Evolutionary conservation across 306 rosid species (phyloP).

Genomic region (Cicer bijugum): DNA sequence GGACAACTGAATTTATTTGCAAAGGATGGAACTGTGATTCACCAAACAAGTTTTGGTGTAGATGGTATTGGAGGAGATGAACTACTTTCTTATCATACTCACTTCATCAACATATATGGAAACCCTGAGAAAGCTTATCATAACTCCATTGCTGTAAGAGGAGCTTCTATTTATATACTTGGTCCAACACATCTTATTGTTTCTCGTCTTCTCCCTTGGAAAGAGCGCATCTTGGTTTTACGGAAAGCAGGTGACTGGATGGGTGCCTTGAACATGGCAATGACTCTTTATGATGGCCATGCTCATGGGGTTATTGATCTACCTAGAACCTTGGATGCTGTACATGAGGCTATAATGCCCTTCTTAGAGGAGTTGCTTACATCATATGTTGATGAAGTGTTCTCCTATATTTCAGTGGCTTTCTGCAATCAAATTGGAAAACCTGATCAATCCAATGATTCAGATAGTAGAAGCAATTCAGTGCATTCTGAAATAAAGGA

Average conservation of each 20-base stretch:
- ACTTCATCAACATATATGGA: slow-evolving; percentile 74
- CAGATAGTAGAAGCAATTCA: slow-evolving; percentile 56
- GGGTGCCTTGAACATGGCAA: slow-evolving; percentile 96
- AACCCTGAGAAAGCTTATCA: slow-evolving; percentile 96
- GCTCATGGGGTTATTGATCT: slow-evolving; percentile 95
- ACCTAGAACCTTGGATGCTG: slow-evolving; percentile 88
- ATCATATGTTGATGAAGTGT: slow-evolving; percentile 93
- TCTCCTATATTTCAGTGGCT: slow-evolving; percentile 93
- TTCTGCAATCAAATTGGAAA: slow-evolving; percentile 87
- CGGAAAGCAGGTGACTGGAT: slow-evolving; percentile 97
- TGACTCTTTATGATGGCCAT: slow-evolving; percentile 92
- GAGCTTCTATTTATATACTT: slow-evolving; percentile 89
- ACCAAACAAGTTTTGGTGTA: slow-evolving; percentile 76
- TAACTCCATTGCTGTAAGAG: slow-evolving; percentile 84
- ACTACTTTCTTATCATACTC: slow-evolving; percentile 81
- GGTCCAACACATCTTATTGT: slow-evolving; percentile 79
- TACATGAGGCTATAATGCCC: slow-evolving; percentile 91
- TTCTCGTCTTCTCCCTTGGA: slow-evolving; percentile 98
- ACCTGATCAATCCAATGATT: slow-evolving; percentile 55
- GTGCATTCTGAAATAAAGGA: slow-evolving; percentile 86
- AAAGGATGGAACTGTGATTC: slow-evolving; percentile 90
- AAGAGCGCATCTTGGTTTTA: slow-evolving; percentile 84
- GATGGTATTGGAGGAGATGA: slow-evolving; percentile 82
- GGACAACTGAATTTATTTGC: slow-evolving; percentile 84
- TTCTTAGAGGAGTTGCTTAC: slow-evolving; percentile 85